Base-by-base conservation (phyloP, 2,329 filamentous ascomycete species). In the Diplodia seriata region DNA sequence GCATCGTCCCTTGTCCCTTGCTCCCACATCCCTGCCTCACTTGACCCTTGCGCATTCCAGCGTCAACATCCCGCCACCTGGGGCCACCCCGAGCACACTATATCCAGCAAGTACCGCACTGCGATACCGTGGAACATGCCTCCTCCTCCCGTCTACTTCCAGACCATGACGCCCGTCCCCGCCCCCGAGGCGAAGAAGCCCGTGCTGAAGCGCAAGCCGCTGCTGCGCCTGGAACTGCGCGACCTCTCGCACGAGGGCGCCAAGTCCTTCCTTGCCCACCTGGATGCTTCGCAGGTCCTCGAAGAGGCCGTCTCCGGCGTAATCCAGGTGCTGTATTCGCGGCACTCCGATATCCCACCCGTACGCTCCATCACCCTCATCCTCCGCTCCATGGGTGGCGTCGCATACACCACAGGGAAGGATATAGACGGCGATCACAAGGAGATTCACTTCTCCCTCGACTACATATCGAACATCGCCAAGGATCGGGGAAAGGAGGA, bases 331-430 rank as follows among this genome's bases (percentile, higher is more conserved):
- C 88, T 98, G 36, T 98, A 97, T 76, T 81, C 79, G 6, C 70
- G 75, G 31, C 51, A 68, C 47, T 43, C 74, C 75, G 71, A 70
- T 67, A 81, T 86, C 57, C 85, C 86, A 0, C 83, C 87, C n/a
- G 95, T 92, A 11, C 90, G 93, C 69, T 96, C 92, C 63, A 88
- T 98, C 20, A 97, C 94, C 0, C 81, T 98, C 43, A 85, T 97
- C 69, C 83, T 98, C 4, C 88, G 91, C 36, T 84, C 88, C 71
- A 93, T 97, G 87, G 83, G 82, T 57, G 94, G 94, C 61, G 92
- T 98, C 4, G 94, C 94, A 23, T 97, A 97, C 81, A 97, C 94
- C 1, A 93, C 87, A 0, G 91, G 92, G 70, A 86, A 83, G 11
- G 90, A 93, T 49, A 85, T 96, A 12, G 94, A 97, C 79, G 72